Percentiles rank a stretch among this genome's conserved stretches.
Evolutionary conservation across 2,329 filamentous ascomycete genomes (phyloP).

Genomic region (Colletotrichum cordylinicola): DNA sequence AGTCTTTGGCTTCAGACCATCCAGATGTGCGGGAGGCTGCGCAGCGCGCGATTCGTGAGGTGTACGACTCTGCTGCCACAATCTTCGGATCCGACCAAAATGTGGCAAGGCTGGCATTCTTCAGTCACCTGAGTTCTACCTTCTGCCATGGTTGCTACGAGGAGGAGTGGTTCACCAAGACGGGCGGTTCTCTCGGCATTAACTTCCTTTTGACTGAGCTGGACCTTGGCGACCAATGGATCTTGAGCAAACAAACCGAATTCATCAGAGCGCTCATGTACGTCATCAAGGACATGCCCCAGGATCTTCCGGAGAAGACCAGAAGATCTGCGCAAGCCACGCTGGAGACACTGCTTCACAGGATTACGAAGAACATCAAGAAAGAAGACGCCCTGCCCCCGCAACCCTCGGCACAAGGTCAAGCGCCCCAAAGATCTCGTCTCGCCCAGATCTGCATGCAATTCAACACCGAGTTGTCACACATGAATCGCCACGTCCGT

Average conservation of each 20-base stretch:
- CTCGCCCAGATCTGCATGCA: slow-evolving; percentile 81
- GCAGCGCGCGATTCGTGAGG: slow-evolving; percentile 76
- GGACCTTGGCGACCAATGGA: slow-evolving; percentile 83
- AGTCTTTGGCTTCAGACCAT: slow-evolving; percentile 87
- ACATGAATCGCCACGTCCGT: slow-evolving; percentile 95
- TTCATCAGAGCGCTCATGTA: slow-evolving; percentile 93
- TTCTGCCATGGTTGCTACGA: slow-evolving; percentile 97
- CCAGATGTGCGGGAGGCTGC: slow-evolving; percentile 82
- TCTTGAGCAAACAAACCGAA: slow-evolving; percentile 82
- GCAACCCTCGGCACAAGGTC: slow-evolving; percentile 34
- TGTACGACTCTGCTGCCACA: slow-evolving; percentile 76
- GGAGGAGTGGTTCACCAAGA: slow-evolving; percentile 99
- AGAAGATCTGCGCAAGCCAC: slow-evolving; percentile 83
- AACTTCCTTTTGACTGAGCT: slow-evolving; percentile 85
- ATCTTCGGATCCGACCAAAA: slow-evolving; percentile 80
- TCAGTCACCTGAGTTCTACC: slow-evolving; percentile 78
- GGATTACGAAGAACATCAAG: slow-evolving; percentile 79
- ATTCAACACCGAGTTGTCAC: slow-evolving; percentile 86
- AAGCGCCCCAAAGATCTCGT: slow-evolving; percentile 58
- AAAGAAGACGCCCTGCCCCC: slow-evolving; percentile 73
- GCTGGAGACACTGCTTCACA: slow-evolving; percentile 77
- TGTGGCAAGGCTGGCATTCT: slow-evolving; percentile 81
- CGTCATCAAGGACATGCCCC: slow-evolving; percentile 97
- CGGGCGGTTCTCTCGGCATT: slow-evolving; percentile 90
- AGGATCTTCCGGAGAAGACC: slow-evolving; percentile 90